Base-by-base conservation (phyloP, 495 filamentous ascomycete genomes). In the Aspergillus campestris region DNA sequence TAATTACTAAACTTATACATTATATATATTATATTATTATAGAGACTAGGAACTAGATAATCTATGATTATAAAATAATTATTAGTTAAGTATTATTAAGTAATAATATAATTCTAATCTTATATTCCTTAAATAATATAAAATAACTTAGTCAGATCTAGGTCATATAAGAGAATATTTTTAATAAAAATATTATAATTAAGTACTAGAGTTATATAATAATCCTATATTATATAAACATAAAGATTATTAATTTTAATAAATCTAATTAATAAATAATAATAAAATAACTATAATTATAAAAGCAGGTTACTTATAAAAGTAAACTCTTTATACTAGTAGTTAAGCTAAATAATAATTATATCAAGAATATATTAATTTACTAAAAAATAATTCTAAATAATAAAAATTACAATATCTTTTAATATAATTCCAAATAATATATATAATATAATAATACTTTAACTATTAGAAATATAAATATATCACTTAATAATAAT, bases 191-290 rank as follows among this genome's bases (percentile, higher is more conserved):
- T 36, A 3, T 45, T 45, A 29, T 11, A 28, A 1, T 45, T 24
- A 24, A 37, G 14, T 36, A 8, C 9, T 5, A 9, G 29, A 2
- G 11, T 15, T 44, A 44, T 37, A 37, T 37, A 14, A 37, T 15
- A 45, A 29, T 30, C 15, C 34, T 33, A 3, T 27, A 7, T 14
- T 34, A 29, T 12, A 11, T 37, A 34, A 44, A 44, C 18, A 37
- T 37, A 29, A 37, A 10, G 8, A 33, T 28, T 37, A 7, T 45
- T 34, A 34, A 9, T 15, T 18, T 37, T 38, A 30, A 29, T 34
- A 44, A 44, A n/a, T 44, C 31, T 34, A 44, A 34, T 11, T 44
- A 44, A 34, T 18, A 34, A 44, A 44, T 44, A 34, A 27, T 44
- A 34, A 11, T 34, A 35, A 12, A 45, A 30, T 29, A 14, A 45